Percentiles rank a stretch among this genome's conserved stretches.
Evolutionary conservation across 176 grass and related monocot species (phyloP).

Genomic region (Echinochloa phyllopogon): DNA sequence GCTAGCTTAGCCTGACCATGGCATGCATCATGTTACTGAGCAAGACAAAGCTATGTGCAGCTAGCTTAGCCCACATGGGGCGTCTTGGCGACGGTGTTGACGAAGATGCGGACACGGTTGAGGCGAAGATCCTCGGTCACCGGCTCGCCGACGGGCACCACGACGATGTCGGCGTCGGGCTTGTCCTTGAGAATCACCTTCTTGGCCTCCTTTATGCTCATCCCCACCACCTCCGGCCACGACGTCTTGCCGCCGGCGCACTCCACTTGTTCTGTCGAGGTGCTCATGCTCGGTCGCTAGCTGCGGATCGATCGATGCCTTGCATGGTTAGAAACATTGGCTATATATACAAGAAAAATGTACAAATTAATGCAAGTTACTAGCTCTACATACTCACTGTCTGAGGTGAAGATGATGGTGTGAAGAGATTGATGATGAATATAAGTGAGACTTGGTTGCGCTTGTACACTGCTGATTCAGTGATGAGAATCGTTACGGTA

Average conservation of each 20-base stretch:
- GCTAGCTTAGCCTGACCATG: too few relatives aligned
- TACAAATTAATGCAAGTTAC: too few relatives aligned
- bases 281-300: not conserved
- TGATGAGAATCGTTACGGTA: too few relatives aligned
- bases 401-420: too few relatives aligned
- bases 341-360: too few relatives aligned
- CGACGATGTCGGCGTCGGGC: slow-evolving; percentile 32
- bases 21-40: not conserved
- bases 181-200: slow-evolving; percentile 36
- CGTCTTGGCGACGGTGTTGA: slow-evolving; percentile 9
- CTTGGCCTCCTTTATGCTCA: slow-evolving; percentile 32
- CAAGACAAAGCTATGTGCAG: not conserved
- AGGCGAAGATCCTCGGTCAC: not conserved
- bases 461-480: too few relatives aligned
- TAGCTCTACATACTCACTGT: too few relatives aligned
- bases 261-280: not conserved
- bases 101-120: slow-evolving; percentile 41
- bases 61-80: slow-evolving; percentile 13
- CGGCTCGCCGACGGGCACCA: not conserved
- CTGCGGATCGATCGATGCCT: too few relatives aligned
- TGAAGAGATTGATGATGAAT: not conserved
- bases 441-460: not conserved
- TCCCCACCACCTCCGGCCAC: slow-evolving; percentile 48
- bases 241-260: not conserved
- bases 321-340: too few relatives aligned